Base-by-base conservation (phyloP, 257 asterid genomes). In the Parsonsia alboflavescens region DNA sequence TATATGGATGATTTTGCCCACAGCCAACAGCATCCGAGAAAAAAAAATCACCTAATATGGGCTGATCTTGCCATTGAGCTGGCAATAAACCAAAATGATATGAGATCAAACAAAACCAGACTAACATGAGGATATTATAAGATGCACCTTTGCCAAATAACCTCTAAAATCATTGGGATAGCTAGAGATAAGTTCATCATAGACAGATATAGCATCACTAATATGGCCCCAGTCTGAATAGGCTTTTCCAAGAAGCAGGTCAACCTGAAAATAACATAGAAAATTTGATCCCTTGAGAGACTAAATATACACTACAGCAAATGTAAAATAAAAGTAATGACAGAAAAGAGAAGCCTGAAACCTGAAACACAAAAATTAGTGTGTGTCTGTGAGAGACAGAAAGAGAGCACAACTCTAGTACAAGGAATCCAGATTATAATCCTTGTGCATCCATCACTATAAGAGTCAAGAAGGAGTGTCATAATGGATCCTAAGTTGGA, bases 161-260 rank as follows among this genome's bases (percentile, higher is more conserved):
- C 96, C 97, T 93, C 97, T 85, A 83, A 94, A 94, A 84, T 94
- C 99, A 76, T 87, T 85, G 70, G 97, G 97, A 81, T 92, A 85
- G 81, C 80, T 80, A 67, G 93, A 79, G 82, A 94, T 94, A 72
- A 94, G 91, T 77, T 88, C 90, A 83, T 94, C 93, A 82, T 92
- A 92, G 68, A 94, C 91, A 78, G 93, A 80, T 46, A 90, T 86
- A 30, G 97, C 99, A 75, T 94, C 99, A 72, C 97, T 89, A 80
- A 88, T 83, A 83, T 84, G 97, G 59, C 96, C 97, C 99, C 99
- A 94, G 72, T 94, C 96, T 61, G 97, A 87, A 77, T 94, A 94
- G 54, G 97, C 93, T 85, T 94, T 94, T 66, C 97, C 97, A 46
- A 94, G 89, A 81, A 94, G 97, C 85, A 94, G 82, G 68, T 92